phyloP scores from a whole-genome alignment of 164 flowering plant species.

The Kalanchoe fedtschenkoi region DNA sequence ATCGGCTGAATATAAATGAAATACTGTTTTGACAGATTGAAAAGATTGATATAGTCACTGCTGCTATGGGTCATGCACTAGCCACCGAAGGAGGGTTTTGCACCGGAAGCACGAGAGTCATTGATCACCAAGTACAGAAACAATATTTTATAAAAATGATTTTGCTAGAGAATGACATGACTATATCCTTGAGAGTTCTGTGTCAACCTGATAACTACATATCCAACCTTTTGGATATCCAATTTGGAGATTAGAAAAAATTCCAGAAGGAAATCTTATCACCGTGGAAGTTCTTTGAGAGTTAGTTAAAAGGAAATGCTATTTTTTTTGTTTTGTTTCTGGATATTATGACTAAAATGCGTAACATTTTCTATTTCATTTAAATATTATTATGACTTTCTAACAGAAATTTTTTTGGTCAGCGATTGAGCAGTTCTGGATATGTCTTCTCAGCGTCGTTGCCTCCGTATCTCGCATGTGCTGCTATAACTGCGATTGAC shows the following conservation, averaged over 20 bases:
- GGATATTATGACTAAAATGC: not conserved
- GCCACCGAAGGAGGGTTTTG: constrained; percentile 98
- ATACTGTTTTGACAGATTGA: constrained; percentile 49
- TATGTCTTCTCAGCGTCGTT: constrained; percentile 98
- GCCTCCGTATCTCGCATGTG: constrained; percentile 94
- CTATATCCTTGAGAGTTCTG: not conserved
- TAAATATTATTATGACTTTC: not conserved
- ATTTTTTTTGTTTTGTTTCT: not conserved
- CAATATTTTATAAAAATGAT: no score
- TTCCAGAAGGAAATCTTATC: no score
- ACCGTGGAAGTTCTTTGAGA: not conserved
- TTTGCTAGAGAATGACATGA: not conserved
- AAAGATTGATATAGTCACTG: constrained; percentile 86
- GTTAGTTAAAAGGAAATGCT: not conserved
- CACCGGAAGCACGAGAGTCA: constrained; percentile 85
- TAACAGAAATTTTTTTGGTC: constrained; percentile 11
- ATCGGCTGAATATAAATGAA: not conserved
- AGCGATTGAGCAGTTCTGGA: constrained; percentile 94
- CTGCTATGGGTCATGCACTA: constrained; percentile 95
- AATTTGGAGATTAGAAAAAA: not conserved
- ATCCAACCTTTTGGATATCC: not conserved
- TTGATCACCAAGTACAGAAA: constrained; percentile 95
- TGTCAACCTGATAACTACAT: not conserved
- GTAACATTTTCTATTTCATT: not conserved
- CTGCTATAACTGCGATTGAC: constrained; percentile 66